Conservation (phyloP, 2,329 filamentous ascomycete genomes). For the Bipolaris zeicola region DNA sequence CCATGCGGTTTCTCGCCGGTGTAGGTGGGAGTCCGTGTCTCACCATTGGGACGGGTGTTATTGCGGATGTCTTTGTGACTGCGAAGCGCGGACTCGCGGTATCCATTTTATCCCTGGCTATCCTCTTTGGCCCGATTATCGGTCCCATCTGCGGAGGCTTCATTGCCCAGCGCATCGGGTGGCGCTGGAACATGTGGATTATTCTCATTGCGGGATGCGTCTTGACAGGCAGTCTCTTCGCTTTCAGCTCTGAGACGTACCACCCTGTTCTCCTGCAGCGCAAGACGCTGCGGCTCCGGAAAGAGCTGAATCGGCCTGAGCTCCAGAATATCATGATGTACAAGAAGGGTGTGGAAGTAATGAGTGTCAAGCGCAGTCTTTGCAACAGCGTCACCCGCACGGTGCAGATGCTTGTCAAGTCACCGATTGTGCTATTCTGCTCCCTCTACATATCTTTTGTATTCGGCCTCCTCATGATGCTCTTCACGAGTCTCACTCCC, state of each 20-base stretch:
- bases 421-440: constrained; percentile 43
- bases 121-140: constrained; percentile 42
- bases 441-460: constrained; percentile 44
- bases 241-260: constrained; percentile 57
- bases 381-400: constrained; percentile 45
- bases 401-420: constrained; percentile 39
- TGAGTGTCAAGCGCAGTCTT: constrained; percentile 27
- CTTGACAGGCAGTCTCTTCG: constrained; percentile 38
- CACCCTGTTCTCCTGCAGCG: constrained; percentile 58
- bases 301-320: constrained; percentile 53
- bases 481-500: constrained; percentile 46
- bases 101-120: constrained; percentile 38
- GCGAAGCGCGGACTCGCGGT: constrained; percentile 43
- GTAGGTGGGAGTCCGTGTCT: constrained; percentile 37
- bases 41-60: constrained; percentile 46
- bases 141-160: constrained; percentile 46
- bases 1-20: constrained; percentile 28
- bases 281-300: constrained; percentile 59
- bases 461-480: constrained; percentile 44
- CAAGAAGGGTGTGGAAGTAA: constrained; percentile 23
- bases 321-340: constrained; percentile 52
- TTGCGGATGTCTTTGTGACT: constrained; percentile 43
- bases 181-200: constrained; percentile 47
- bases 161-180: constrained; percentile 28
- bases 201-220: constrained; percentile 34